Evolutionary conservation across 2,329 filamentous ascomycete genomes (phyloP).

Genomic region (Trichoderma atroviride): DNA sequence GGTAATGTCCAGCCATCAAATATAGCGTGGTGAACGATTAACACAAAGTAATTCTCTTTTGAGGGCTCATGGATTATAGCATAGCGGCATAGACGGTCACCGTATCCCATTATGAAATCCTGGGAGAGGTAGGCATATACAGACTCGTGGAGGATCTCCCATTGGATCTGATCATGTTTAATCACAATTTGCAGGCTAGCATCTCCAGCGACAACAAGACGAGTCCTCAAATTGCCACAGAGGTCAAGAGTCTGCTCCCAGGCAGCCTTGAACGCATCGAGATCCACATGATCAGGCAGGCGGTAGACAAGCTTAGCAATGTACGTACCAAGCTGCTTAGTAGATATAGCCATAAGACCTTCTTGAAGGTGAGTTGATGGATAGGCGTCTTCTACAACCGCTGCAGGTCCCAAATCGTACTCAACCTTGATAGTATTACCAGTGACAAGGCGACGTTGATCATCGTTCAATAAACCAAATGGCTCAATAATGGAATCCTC

Average conservation of each 20-base stretch:
- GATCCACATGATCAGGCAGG: constrained; percentile 31
- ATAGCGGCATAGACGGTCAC: not conserved
- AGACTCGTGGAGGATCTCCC: not conserved
- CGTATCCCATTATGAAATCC: constrained; percentile 1
- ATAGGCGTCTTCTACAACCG: constrained; percentile 33
- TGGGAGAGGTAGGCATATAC: constrained; percentile 7
- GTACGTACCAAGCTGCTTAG: constrained; percentile 39
- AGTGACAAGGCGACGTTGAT: not conserved
- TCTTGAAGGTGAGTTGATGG: constrained; percentile 46
- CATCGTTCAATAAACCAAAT: constrained; percentile 32
- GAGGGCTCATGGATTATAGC: constrained; percentile 24
- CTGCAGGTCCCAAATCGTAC: not conserved
- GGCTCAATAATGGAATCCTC: not conserved
- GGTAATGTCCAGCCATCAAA: constrained; percentile 33
- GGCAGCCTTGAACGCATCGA: constrained; percentile 35
- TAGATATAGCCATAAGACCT: constrained; percentile 42
- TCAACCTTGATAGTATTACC: not conserved
- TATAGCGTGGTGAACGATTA: constrained; percentile 31
- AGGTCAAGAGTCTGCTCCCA: constrained; percentile 31
- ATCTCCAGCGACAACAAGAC: constrained; percentile 20
- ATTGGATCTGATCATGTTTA: not conserved
- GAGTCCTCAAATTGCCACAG: constrained; percentile 27
- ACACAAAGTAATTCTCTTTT: constrained; percentile 17
- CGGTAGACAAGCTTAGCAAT: constrained; percentile 36
- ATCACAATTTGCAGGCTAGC: not conserved